Conservation (phyloP, 257 asterid species). For the Solanum pennellii region DNA sequence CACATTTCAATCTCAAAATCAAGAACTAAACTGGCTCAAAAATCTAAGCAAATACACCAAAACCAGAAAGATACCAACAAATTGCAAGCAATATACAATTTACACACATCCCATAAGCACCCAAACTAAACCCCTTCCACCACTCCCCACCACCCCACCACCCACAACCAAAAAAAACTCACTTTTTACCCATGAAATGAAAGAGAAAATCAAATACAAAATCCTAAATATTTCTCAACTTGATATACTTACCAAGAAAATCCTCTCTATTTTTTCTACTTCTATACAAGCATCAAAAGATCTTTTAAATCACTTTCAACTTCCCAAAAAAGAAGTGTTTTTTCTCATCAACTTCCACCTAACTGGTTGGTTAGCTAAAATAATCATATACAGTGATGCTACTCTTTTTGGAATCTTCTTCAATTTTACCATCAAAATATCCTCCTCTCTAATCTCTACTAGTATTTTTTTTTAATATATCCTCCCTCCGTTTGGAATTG, state of each 20-base stretch:
- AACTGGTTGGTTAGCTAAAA: neutral
- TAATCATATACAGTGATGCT: neutral
- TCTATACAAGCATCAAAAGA: neutral
- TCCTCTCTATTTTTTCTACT: neutral
- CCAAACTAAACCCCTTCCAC: neutral
- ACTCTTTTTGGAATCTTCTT: neutral
- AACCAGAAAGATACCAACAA: neutral
- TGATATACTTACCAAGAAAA: slow-evolving; percentile 16
- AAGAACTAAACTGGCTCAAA: neutral
- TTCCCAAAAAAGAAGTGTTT: slow-evolving; percentile 14
- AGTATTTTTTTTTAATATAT: too few species aligned
- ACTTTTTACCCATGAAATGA: neutral
- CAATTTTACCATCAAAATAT: neutral
- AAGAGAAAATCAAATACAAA: neutral
- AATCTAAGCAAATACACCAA: neutral
- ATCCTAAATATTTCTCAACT: neutral
- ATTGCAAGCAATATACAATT: neutral
- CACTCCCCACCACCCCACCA: too few species aligned
- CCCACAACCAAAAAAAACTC: too few species aligned
- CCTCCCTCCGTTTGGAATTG: too few species aligned
- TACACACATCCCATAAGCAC: neutral
- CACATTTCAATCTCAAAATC: neutral
- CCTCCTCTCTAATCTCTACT: neutral
- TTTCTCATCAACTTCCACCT: neutral
- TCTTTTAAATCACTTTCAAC: slow-evolving; percentile 27